Percentiles rank a stretch among this genome's conserved stretches.
Evolutionary conservation across 2,329 filamentous ascomycete species (phyloP).

Genomic region (Epichloe glyceriae): DNA sequence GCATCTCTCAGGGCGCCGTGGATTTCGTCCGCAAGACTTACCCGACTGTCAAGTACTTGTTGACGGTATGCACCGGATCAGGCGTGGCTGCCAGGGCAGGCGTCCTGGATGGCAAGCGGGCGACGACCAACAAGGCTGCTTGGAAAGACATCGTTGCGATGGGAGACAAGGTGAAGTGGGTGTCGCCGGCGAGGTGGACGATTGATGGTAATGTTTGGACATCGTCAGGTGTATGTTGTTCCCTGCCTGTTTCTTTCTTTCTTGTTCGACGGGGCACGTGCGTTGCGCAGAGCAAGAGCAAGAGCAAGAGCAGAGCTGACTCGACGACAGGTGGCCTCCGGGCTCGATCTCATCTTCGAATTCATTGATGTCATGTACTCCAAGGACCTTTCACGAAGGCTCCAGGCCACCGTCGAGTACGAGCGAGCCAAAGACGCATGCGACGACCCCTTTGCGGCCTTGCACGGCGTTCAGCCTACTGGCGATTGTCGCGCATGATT

Average conservation of each 20-base stretch:
- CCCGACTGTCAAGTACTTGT: conserved; percentile 37
- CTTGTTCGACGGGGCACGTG: background rate
- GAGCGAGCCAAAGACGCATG: conserved; percentile 8
- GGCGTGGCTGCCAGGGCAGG: conserved; percentile 43
- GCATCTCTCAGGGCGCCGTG: conserved; percentile 21
- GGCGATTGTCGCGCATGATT: conserved; percentile 4
- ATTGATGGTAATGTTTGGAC: conserved; percentile 53
- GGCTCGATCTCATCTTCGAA: conserved; percentile 9
- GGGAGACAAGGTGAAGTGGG: conserved; percentile 42
- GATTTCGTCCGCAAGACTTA: conserved; percentile 27
- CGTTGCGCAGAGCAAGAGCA: too few relatives aligned
- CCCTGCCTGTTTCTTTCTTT: background rate
- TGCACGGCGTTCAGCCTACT: conserved; percentile 4
- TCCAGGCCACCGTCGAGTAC: conserved; percentile 8
- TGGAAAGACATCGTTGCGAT: conserved; percentile 33
- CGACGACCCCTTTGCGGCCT: conserved; percentile 10
- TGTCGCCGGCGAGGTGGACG: conserved; percentile 48
- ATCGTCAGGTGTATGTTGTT: conserved; percentile 35
- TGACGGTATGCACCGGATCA: conserved; percentile 55
- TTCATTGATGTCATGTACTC: conserved; percentile 10
- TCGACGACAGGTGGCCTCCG: conserved; percentile 5
- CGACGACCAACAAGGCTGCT: conserved; percentile 51
- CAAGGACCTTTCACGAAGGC: background rate
- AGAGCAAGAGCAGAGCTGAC: conserved; percentile 1
- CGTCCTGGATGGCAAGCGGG: conserved; percentile 43